phyloP scores from a whole-genome alignment of 1,284 basidiomycete genomes.

The Xerocomus amazonicus region DNA sequence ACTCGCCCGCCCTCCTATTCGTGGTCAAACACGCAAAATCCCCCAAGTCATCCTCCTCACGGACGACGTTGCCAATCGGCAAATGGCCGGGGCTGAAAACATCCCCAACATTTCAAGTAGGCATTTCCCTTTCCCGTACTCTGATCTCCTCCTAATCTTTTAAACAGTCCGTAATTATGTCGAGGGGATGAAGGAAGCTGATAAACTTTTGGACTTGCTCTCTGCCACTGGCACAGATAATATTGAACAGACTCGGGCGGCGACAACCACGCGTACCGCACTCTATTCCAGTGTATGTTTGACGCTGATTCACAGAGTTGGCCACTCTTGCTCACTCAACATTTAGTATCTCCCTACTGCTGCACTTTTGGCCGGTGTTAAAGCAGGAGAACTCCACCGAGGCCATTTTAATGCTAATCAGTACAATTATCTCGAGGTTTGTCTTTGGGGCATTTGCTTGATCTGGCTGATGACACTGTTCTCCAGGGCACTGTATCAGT shows the following conservation, averaged over 20 bases:
- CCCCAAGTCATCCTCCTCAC: conserved; percentile 80
- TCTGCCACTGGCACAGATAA: conserved; percentile 61
- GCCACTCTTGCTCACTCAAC: background rate
- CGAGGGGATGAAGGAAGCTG: conserved; percentile 61
- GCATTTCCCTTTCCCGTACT: conserved; percentile 1
- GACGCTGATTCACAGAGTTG: background rate
- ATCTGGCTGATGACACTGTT: background rate
- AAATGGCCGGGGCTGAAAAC: conserved; percentile 68
- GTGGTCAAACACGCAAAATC: conserved; percentile 43
- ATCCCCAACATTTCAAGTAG: conserved; percentile 66
- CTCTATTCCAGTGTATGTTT: conserved; percentile 73
- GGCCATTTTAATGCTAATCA: conserved; percentile 95
- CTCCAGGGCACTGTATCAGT: conserved; percentile 77
- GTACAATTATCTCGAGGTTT: conserved; percentile 93
- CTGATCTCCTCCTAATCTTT: background rate
- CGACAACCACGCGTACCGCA: conserved; percentile 51
- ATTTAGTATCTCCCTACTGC: conserved; percentile 79
- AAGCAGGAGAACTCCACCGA: conserved; percentile 80
- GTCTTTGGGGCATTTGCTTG: conserved; percentile 8
- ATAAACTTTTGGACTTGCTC: conserved; percentile 75
- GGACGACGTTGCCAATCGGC: conserved; percentile 85
- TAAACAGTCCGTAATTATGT: conserved; percentile 75
- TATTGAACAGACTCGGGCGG: conserved; percentile 57
- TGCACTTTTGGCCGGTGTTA: conserved; percentile 79
- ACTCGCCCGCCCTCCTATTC: conserved; percentile 48